Conservation (phyloP, 2,329 filamentous ascomycete species). For the Chrysosporium keratinophilum region DNA sequence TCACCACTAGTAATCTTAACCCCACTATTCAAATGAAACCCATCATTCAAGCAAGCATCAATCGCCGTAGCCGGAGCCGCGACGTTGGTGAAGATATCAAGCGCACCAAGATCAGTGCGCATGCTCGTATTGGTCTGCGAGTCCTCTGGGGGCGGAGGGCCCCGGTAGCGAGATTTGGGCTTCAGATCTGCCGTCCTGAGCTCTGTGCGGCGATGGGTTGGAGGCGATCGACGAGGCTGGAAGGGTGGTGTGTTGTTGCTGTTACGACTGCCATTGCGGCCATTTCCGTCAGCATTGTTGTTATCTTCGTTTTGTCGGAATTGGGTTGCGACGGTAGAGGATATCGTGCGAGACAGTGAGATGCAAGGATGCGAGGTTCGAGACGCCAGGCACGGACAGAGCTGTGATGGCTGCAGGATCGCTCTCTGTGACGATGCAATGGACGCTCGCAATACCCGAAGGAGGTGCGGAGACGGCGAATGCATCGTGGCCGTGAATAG, state of each 20-base stretch:
- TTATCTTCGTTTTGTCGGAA: constrained; percentile 13
- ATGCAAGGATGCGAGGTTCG: neutral
- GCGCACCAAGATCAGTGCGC: constrained; percentile 52
- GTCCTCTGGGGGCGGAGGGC: constrained; percentile 49
- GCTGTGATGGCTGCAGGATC: constrained; percentile 5
- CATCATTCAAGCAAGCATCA: constrained; percentile 69
- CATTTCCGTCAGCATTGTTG: neutral
- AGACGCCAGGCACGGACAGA: constrained; percentile 21
- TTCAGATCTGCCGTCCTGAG: constrained; percentile 20
- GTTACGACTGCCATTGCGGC: neutral
- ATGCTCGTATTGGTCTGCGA: constrained; percentile 43
- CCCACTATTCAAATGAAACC: constrained; percentile 79
- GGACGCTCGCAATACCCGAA: constrained; percentile 32
- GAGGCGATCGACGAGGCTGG: neutral
- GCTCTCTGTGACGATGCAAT: neutral
- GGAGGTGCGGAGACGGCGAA: constrained; percentile 34
- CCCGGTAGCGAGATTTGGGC: constrained; percentile 45
- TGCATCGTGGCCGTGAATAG: constrained; percentile 23
- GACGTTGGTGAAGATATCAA: constrained; percentile 69
- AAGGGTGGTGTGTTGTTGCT: neutral
- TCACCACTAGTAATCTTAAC: constrained; percentile 56
- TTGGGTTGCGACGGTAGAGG: constrained; percentile 24
- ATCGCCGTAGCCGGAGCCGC: constrained; percentile 71
- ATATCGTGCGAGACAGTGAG: constrained; percentile 8
- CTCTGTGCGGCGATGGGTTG: constrained; percentile 11